These are phyloP conservation scores for Leccinellum albellum DNA, from an alignment of 768 basidiomycete genomes.

Conservation along the genomic window DNA sequence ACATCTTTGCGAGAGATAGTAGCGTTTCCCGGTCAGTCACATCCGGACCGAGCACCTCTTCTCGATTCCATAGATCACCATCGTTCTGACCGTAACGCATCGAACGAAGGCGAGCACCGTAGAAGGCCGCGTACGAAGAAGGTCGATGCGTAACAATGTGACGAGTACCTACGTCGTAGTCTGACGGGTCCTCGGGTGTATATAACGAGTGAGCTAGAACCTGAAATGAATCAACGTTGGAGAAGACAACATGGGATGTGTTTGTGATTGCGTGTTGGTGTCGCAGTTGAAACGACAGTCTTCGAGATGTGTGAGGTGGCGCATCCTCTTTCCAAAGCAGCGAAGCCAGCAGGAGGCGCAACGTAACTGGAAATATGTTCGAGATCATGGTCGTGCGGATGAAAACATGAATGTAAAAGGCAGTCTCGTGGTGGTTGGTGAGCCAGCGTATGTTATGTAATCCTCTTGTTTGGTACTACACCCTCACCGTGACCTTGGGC, in stretches of 20 bases:
- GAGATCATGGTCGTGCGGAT: slow-evolving; percentile 14
- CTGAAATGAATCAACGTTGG: slow-evolving; percentile 42
- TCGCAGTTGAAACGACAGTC: slow-evolving; percentile 57
- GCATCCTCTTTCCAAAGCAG: slow-evolving; percentile 35
- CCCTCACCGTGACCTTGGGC: too few species aligned
- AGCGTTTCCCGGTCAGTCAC: slow-evolving; percentile 68
- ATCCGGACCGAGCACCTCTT: slow-evolving; percentile 67
- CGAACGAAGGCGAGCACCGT: slow-evolving; percentile 35
- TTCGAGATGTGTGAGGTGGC: slow-evolving; percentile 32
- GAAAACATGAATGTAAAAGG: neutral
- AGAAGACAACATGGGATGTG: slow-evolving; percentile 54
- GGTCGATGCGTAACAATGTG: slow-evolving; percentile 44
- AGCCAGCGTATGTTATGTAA: slow-evolving; percentile 15
- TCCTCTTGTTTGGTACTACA: neutral
- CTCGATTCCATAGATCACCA: slow-evolving; percentile 57
- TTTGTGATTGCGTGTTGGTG: slow-evolving; percentile 60
- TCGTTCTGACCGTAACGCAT: slow-evolving; percentile 38
- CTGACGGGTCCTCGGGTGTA: slow-evolving; percentile 25
- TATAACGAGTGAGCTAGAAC: slow-evolving; percentile 24
- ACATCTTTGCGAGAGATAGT: slow-evolving; percentile 82
- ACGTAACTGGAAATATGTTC: slow-evolving; percentile 35
- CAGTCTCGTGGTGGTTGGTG: neutral
- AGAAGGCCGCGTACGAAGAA: slow-evolving; percentile 36
- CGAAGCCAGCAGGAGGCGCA: slow-evolving; percentile 41
- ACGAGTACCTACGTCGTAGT: slow-evolving; percentile 42